Conservation (phyloP, 768 basidiomycete species). For the Hirschioporus abietinus region DNA sequence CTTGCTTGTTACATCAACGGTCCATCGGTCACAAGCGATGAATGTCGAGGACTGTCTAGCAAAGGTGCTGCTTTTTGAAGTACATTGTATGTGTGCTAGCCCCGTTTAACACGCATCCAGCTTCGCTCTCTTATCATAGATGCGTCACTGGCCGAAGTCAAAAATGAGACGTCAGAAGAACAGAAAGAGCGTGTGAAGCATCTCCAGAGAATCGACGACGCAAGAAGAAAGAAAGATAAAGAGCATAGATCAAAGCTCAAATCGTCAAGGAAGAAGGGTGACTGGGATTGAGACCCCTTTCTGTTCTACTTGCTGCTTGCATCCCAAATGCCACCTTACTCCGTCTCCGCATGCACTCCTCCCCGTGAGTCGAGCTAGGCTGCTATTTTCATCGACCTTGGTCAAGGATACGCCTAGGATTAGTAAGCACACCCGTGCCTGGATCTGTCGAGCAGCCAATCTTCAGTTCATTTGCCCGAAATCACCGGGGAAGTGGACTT, state of each 20-base stretch:
- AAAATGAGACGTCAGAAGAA: constrained; percentile 48
- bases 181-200: constrained; percentile 50
- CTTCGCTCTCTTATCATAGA: constrained; percentile 46
- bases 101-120: constrained; percentile 26
- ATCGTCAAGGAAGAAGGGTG: constrained; percentile 26
- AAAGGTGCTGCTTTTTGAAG: constrained; percentile 40
- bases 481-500: not conserved
- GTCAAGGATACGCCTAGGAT: not conserved
- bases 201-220: constrained; percentile 41
- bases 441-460: not conserved
- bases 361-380: not conserved
- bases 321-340: constrained; percentile 19
- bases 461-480: not conserved
- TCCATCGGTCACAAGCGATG: constrained; percentile 70
- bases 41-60: constrained; percentile 68
- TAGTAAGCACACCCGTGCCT: too few relatives aligned
- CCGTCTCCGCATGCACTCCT: not conserved
- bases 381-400: not conserved
- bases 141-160: constrained; percentile 41
- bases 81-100: not conserved
- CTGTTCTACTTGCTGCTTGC: not conserved
- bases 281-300: constrained; percentile 17
- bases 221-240: constrained; percentile 45
- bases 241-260: constrained; percentile 48
- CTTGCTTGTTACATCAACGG: constrained; percentile 62